phyloP scores from a whole-genome alignment of 805 yeast genomes.

The Wickerhamomyces silvicola region DNA sequence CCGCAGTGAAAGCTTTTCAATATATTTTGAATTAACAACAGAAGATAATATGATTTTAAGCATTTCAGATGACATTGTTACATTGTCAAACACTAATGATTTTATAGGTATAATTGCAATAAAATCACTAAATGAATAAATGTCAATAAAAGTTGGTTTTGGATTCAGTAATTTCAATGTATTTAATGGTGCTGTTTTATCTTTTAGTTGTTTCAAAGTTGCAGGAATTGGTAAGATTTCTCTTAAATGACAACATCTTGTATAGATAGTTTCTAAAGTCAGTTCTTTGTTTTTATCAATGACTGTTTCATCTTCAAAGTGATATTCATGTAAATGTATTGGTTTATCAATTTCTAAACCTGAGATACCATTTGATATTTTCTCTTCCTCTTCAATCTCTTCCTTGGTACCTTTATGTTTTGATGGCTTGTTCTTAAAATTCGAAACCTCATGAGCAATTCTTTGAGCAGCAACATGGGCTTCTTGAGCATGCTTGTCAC shows the following conservation, averaged over 20 bases:
- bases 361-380: slow-evolving; percentile 14
- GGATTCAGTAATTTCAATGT: slow-evolving; percentile 73
- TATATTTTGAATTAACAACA: slow-evolving; percentile 53
- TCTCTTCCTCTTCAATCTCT: slow-evolving; percentile 23
- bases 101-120: slow-evolving; percentile 78
- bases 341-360: slow-evolving; percentile 64
- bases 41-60: slow-evolving; percentile 67
- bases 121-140: slow-evolving; percentile 84
- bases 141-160: slow-evolving; percentile 83
- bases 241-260: slow-evolving; percentile 88
- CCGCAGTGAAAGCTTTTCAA: slow-evolving; percentile 69
- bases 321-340: slow-evolving; percentile 53
- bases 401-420: slow-evolving; percentile 7
- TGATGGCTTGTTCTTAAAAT: slow-evolving; percentile 29
- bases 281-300: slow-evolving; percentile 16
- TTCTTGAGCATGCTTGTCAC: slow-evolving; percentile 68
- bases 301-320: slow-evolving; percentile 33
- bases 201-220: slow-evolving; percentile 72
- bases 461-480: slow-evolving; percentile 68
- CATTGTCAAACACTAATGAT: slow-evolving; percentile 74
- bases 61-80: slow-evolving; percentile 68
- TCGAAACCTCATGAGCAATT: slow-evolving; percentile 58
- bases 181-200: slow-evolving; percentile 69
- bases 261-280: slow-evolving; percentile 63
- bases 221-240: slow-evolving; percentile 92